Base-by-base conservation (phyloP, 2,329 filamentous ascomycete genomes). In the Fusarium mundagurra region DNA sequence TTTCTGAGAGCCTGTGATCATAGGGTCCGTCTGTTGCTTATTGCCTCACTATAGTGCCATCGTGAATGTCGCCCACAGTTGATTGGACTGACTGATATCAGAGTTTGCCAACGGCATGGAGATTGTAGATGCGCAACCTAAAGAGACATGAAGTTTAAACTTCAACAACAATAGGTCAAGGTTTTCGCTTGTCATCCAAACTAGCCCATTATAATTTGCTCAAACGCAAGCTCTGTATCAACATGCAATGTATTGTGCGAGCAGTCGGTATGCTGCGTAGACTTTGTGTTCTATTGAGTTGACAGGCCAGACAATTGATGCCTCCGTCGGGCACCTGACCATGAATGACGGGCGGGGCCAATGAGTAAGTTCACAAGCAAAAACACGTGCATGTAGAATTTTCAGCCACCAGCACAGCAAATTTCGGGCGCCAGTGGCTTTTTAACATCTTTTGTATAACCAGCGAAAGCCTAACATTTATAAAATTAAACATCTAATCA, bases 341-440 rank as follows among this genome's bases (percentile, higher is more conserved):
- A 10, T 11, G 8, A 6, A 29, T 47, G 18, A 11, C 13, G 22
- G 6, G 9, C 20, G 0, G 11, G 45, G 4, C 16, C 6, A 22
- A 3, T n/a, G 7, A n/a, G 20, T 8, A 11, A 50, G 11, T 33
- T 50, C 10, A n/a, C 11, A 13, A 5, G 17, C 4, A n/a, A 17
- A 2, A n/a, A 9, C 3, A 5, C 16, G 3, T 9, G 10, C 16
- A 13, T 4, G 3, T 18, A 18, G 12, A 18, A 3, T 12, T 12
- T 18, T 17, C 0, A 18, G 22, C 13, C 47, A 18, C 22, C 16
- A 13, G 7, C 29, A 13, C 5, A 50, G 14, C 11, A 3, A 33
- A 18, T 18, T 8, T 9, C 1, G 8, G 18, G 47, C 11, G 4
- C 7, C 0, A 14, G 11, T 33, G 16, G 29, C 31, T 2, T 24